Conservation (phyloP, 345 rosid species). For the Barbarea vulgaris region DNA sequence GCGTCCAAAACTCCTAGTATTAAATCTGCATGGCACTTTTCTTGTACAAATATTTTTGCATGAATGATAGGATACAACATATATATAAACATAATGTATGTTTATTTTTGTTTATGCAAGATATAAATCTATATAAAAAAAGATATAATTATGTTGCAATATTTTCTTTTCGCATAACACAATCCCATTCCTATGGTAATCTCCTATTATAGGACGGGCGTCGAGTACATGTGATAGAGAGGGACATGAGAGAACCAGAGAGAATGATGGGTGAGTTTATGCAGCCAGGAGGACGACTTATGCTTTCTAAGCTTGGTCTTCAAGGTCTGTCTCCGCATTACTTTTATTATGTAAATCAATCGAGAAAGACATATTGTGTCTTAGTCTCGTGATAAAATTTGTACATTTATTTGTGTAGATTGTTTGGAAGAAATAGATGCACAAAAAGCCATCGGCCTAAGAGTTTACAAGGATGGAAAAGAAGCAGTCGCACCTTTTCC, state of each 20-base stretch:
- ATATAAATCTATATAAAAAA: too few relatives aligned
- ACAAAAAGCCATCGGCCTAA: conserved; percentile 17
- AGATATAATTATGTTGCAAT: too few relatives aligned
- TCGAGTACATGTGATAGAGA: conserved; percentile 60
- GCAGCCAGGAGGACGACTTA: conserved; percentile 66
- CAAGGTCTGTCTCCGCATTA: conserved; percentile 39
- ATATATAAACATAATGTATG: background rate
- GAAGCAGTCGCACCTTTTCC: conserved; percentile 12
- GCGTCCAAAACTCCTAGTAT: too few relatives aligned
- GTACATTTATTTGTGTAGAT: conserved; percentile 24
- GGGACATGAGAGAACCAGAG: conserved; percentile 62
- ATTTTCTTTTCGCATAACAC: background rate
- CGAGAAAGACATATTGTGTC: background rate
- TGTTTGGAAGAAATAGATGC: conserved; percentile 44
- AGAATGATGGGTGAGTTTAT: conserved; percentile 68
- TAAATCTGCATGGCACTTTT: background rate
- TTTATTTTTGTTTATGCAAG: background rate
- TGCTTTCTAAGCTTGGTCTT: conserved; percentile 60
- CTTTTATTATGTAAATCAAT: background rate
- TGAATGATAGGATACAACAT: background rate
- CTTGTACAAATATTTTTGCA: too few relatives aligned
- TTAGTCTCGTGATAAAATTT: conserved; percentile 1
- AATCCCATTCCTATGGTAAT: background rate
- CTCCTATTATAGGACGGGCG: conserved; percentile 56
- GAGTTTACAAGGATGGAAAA: conserved; percentile 35